Percentiles rank a stretch among this genome's conserved stretches.
Evolutionary conservation across 2,329 filamentous ascomycete genomes (phyloP).

Genomic region (Stachybotrys elegans): DNA sequence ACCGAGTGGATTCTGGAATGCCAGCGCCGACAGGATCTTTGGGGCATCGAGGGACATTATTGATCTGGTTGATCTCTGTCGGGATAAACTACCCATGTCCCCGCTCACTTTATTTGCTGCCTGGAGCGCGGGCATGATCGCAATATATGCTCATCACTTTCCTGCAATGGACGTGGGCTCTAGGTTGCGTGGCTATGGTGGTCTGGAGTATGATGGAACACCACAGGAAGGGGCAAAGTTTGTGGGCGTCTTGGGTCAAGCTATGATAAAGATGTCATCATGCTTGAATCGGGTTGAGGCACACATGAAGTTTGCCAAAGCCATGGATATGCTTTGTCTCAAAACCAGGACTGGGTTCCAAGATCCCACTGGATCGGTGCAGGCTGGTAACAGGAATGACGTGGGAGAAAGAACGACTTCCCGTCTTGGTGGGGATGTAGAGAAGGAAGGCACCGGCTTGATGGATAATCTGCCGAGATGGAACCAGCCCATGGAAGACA

Average conservation of each 20-base stretch:
- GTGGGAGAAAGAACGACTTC: too few species aligned
- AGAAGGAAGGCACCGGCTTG: too few species aligned
- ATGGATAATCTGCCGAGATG: too few species aligned
- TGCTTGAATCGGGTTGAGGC: constrained; percentile 12
- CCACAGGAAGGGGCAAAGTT: too few species aligned
- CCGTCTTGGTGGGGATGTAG: too few species aligned
- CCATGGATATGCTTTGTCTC: constrained; percentile 9
- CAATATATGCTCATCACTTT: constrained; percentile 63
- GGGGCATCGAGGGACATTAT: constrained; percentile 58
- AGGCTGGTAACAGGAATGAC: too few species aligned
- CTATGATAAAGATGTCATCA: constrained; percentile 5
- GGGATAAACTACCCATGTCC: constrained; percentile 60
- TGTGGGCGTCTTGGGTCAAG: background rate
- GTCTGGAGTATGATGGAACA: too few species aligned
- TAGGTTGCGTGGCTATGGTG: too few species aligned
- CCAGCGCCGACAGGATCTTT: constrained; percentile 59
- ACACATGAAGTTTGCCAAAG: constrained; percentile 12
- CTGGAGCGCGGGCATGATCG: constrained; percentile 61
- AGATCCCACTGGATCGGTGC: background rate
- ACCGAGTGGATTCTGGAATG: constrained; percentile 51
- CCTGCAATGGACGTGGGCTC: constrained; percentile 64
- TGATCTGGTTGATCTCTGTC: constrained; percentile 58
- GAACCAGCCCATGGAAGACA: too few species aligned
- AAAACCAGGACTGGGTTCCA: constrained; percentile 5
- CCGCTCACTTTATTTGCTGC: constrained; percentile 62